Percentiles rank a stretch among this genome's conserved stretches.
Evolutionary conservation across 2,329 filamentous ascomycete genomes (phyloP).

Genomic region (Fusarium robinianum): DNA sequence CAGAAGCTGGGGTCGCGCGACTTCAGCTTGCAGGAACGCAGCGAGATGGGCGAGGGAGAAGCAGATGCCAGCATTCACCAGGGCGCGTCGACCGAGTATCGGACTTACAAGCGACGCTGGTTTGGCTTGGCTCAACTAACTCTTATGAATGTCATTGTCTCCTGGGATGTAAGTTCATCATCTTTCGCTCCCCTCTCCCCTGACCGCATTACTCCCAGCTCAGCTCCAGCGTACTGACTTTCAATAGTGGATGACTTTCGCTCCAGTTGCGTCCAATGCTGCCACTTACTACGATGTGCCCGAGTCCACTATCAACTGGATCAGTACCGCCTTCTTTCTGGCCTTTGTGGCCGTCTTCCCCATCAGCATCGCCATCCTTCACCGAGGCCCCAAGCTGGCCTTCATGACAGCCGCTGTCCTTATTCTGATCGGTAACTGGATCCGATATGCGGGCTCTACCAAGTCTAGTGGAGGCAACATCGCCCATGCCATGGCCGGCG

Average conservation of each 20-base stretch:
- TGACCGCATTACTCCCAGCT: slow-evolving; percentile 13
- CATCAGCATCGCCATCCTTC: slow-evolving; percentile 74
- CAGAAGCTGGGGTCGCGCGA: slow-evolving; percentile 38
- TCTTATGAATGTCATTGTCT: slow-evolving; percentile 88
- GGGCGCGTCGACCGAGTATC: slow-evolving; percentile 42
- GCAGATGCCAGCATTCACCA: slow-evolving; percentile 34
- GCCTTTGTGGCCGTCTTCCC: slow-evolving; percentile 77
- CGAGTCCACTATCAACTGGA: slow-evolving; percentile 86
- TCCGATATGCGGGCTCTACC: slow-evolving; percentile 76
- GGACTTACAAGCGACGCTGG: slow-evolving; percentile 81
- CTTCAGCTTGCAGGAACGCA: slow-evolving; percentile 36
- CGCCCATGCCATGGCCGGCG: slow-evolving; percentile 83
- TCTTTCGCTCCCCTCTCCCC: slow-evolving; percentile 3
- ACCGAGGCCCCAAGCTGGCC: slow-evolving; percentile 77
- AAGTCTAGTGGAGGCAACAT: slow-evolving; percentile 64
- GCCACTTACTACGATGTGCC: slow-evolving; percentile 76
- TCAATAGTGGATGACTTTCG: slow-evolving; percentile 82
- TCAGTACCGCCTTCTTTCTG: slow-evolving; percentile 86
- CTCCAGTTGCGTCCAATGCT: slow-evolving; percentile 76
- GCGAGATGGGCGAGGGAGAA: slow-evolving; percentile 27
- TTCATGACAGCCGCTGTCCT: slow-evolving; percentile 75
- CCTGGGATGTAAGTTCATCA: slow-evolving; percentile 92
- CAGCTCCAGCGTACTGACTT: neutral
- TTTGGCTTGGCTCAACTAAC: slow-evolving; percentile 84
- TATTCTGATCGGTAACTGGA: slow-evolving; percentile 84